Evolutionary conservation across 2,329 filamentous ascomycete genomes (phyloP), one percentile per base, ranked within the genome.

Genomic region (Clonostachys solani): DNA sequence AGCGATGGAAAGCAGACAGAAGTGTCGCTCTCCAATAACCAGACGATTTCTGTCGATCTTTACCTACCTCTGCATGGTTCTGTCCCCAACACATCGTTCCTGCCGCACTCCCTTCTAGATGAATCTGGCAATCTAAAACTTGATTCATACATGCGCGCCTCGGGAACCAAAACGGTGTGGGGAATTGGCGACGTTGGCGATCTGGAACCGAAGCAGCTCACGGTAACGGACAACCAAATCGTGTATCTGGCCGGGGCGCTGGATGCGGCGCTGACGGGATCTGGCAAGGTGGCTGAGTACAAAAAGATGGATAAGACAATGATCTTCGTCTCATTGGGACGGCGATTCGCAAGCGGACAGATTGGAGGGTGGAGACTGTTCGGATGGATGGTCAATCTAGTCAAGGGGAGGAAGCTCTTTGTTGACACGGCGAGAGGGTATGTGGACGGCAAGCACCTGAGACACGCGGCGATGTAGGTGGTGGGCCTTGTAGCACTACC

Each of bases 41-140:
- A 50, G 17, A 60, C 57, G 6, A 50, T 60, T 42, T 56, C 52
- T 3, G 54, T 64, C 40, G 66, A 68, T 16, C 54, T 75, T 34
- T 69, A 74, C 54, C 59, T 79, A 3, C 72, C 75, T 1, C 65
- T 73, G 0, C 64, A 67, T 47, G 76, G 76, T 36, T 48, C 71
- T 13, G 49, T 54, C 1, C 60, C 67, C 43, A 79, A 78, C 57
- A 69, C 67, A 0, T 52, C 56, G 0, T 75, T 74, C 47, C 47
- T 67, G 12, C 66, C 71, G 0, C 37, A 48, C 0, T 38, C 52
- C 2, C 56, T 73, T 41, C 50, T 68, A 5, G 66, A 69, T 34
- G 40, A 50, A 3, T 18, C 44, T 0, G 63, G 66, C 1, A 64
- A 60, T 19, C 42, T 74, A 12, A 56, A 57, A 5, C 60, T 68